phyloP scores from a whole-genome alignment of 2,329 filamentous ascomycete species.

The Colletotrichum magnum region DNA sequence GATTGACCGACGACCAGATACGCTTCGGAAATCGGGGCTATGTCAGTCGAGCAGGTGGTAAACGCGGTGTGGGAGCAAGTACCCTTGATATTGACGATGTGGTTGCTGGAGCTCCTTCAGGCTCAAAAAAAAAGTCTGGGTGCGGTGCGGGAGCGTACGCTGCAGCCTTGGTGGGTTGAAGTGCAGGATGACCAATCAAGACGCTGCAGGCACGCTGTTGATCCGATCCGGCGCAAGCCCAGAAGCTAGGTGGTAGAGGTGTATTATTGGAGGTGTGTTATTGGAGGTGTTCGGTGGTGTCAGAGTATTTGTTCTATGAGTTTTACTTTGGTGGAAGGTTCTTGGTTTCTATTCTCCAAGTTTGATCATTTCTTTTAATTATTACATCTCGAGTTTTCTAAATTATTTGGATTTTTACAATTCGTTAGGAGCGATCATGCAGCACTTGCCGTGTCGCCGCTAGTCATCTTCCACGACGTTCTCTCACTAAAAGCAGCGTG shows the following conservation, averaged over 20 bases:
- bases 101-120: conserved; percentile 40
- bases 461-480: conserved; percentile 14
- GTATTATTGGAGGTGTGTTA: too few species aligned
- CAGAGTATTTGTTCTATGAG: neutral
- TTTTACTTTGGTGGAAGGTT: neutral
- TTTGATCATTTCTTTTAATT: too few species aligned
- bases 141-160: conserved; percentile 36
- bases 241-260: neutral
- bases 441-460: neutral
- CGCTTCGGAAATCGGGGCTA: conserved; percentile 23
- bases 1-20: conserved; percentile 43
- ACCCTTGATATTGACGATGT: conserved; percentile 35
- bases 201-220: conserved; percentile 32
- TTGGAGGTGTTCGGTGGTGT: too few species aligned
- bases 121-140: conserved; percentile 43
- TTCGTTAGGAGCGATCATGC: too few species aligned
- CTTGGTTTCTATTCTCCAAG: too few species aligned
- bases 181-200: conserved; percentile 40
- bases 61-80: conserved; percentile 27
- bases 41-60: conserved; percentile 32
- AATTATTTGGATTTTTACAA: too few species aligned
- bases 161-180: conserved; percentile 40
- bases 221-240: conserved; percentile 41
- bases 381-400: too few species aligned
- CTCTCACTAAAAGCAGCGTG: neutral